These are phyloP conservation scores for Bipolaris bicolor DNA, from an alignment of 2,329 filamentous ascomycete genomes.

Conservation along the genomic window DNA sequence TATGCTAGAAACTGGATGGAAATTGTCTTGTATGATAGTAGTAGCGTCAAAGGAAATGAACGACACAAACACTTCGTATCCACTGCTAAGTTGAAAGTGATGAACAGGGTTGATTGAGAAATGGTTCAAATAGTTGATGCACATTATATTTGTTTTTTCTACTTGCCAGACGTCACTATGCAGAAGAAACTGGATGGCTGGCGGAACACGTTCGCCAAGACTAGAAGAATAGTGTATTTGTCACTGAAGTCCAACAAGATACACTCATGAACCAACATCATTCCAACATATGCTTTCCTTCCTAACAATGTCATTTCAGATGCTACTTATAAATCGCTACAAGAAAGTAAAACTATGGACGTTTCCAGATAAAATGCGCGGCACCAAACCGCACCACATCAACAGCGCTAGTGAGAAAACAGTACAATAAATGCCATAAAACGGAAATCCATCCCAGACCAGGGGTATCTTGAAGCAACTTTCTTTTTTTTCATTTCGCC, in stretches of 20 bases:
- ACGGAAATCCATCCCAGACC: constrained; percentile 2
- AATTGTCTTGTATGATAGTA: background rate
- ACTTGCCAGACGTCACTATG: no score
- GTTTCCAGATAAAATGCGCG: background rate
- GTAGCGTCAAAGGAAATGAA: background rate
- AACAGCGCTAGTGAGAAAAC: background rate
- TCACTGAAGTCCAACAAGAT: no score
- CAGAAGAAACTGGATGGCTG: no score
- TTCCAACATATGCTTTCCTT: no score
- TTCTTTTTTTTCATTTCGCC: constrained; percentile 1
- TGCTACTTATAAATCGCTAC: background rate
- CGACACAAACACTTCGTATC: background rate
- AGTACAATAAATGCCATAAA: background rate
- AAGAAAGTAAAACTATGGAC: background rate
- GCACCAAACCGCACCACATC: background rate
- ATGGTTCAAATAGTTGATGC: no score
- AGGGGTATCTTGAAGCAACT: constrained; percentile 7
- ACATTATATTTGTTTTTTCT: no score
- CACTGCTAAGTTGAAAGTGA: background rate
- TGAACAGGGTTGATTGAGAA: no score
- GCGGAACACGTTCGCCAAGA: no score
- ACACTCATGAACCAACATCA: no score
- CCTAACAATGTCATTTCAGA: background rate
- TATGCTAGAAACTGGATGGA: background rate
- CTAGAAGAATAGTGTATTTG: no score